Percentiles rank a stretch among this genome's conserved stretches.
These are phyloP conservation scores for Septoria linicola DNA, from an alignment of 2,329 filamentous ascomycete genomes.

Conservation along the genomic window DNA sequence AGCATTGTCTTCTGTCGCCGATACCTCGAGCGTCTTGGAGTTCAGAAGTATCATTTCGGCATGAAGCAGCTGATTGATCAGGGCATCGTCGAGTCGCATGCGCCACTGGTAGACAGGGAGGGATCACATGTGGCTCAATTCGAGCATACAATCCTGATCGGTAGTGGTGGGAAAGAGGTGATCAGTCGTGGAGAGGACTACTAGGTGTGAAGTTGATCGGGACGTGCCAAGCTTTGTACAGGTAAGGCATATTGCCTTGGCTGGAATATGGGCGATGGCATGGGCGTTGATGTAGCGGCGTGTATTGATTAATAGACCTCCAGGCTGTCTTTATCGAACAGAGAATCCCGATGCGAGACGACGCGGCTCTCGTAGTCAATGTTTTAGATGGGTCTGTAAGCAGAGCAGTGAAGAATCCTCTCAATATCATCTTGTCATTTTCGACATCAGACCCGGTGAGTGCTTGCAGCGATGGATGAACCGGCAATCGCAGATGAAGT, in stretches of 20 bases:
- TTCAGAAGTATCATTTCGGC: slow-evolving; percentile 90
- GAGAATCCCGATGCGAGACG: too few species aligned
- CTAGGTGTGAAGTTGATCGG: not conserved
- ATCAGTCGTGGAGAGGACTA: slow-evolving; percentile 20
- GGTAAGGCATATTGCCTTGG: slow-evolving; percentile 5
- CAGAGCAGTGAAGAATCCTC: too few species aligned
- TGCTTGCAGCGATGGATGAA: too few species aligned
- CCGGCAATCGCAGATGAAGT: too few species aligned
- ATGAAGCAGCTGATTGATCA: slow-evolving; percentile 80
- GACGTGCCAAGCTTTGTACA: slow-evolving; percentile 1
- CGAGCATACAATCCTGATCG: slow-evolving; percentile 61
- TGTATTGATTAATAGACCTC: too few species aligned
- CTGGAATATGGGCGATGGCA: slow-evolving; percentile 3
- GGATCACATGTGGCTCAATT: slow-evolving; percentile 93
- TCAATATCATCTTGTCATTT: too few species aligned
- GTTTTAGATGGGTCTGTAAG: too few species aligned
- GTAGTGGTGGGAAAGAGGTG: slow-evolving; percentile 13
- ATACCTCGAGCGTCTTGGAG: slow-evolving; percentile 87
- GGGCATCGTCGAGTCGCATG: slow-evolving; percentile 87
- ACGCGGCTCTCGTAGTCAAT: too few species aligned
- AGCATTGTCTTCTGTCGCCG: slow-evolving; percentile 87
- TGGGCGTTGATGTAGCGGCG: too few species aligned
- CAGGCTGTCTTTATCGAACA: too few species aligned
- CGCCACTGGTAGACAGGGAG: slow-evolving; percentile 85
- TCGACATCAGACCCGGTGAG: too few species aligned